A percentile compares a stretch with the other conserved stretches of the same genome.
These are phyloP conservation scores for Achaetomium macrosporum DNA, from an alignment of 2,329 filamentous ascomycete genomes.

Conservation along the genomic window DNA sequence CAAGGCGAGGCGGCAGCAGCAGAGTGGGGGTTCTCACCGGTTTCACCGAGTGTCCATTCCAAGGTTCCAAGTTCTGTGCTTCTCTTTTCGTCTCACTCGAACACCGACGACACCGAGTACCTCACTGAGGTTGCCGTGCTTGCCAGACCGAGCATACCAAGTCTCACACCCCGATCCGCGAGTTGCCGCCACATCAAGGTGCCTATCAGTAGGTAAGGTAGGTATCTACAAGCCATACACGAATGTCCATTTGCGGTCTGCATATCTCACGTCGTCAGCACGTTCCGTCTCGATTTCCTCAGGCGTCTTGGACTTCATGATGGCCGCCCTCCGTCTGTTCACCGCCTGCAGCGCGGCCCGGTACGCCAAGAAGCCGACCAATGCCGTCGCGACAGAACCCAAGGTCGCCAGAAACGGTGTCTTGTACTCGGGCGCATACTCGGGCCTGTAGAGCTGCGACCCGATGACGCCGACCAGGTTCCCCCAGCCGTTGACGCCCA, in stretches of 20 bases:
- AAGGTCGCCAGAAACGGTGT: conserved; percentile 31
- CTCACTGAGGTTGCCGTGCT: no score
- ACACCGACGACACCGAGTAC: no score
- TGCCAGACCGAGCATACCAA: no score
- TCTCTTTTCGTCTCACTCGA: no score
- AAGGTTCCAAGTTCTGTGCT: neutral
- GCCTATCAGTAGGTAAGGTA: no score
- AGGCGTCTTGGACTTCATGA: conserved; percentile 2
- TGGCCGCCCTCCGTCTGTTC: conserved; percentile 10
- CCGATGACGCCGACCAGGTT: conserved; percentile 31
- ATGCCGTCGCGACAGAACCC: conserved; percentile 26
- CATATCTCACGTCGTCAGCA: conserved; percentile 4
- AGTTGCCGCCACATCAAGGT: no score
- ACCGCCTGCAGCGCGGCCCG: conserved; percentile 20
- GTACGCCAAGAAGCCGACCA: conserved; percentile 30
- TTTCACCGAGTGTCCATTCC: no score
- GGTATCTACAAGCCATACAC: no score
- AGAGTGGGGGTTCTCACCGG: neutral
- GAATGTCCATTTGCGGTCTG: conserved; percentile 12
- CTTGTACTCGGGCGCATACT: conserved; percentile 30
- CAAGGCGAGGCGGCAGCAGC: neutral
- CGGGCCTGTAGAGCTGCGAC: conserved; percentile 27
- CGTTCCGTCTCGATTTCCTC: conserved; percentile 6
- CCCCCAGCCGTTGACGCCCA: conserved; percentile 33
- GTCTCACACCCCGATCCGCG: no score